Base-by-base conservation (phyloP, 192 early-diverging fungal genomes). In the Podila epigama region DNA sequence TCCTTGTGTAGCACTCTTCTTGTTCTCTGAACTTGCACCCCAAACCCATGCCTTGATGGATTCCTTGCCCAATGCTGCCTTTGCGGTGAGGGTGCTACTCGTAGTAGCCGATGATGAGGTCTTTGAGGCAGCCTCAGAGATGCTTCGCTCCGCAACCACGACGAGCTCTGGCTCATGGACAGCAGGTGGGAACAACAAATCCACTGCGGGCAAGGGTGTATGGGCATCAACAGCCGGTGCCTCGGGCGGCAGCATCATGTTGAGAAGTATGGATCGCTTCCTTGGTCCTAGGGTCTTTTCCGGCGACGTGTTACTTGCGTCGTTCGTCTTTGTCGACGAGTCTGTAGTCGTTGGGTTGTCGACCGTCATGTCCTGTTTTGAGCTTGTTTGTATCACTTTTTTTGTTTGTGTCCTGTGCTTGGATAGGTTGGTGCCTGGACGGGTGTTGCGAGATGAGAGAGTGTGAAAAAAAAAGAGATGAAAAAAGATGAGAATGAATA, bases 161-260 rank as follows among this genome's bases (percentile, higher is more conserved):
- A 25, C 27, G 4, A 34, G 28, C 22, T 50, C 55, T 3, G 60
- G 37, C 36, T 66, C 58, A 27, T 56, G 31, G 12, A 59, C 28
- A 0, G 41, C 18, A 15, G 70, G 51, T 5, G 70, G 70, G 44
- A 67, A 60, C 15, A 67, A 60, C 15, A 65, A 12, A 20, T 67
- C 22, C 2, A 63, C 34, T 4, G 72, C 64, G 29, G 64, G 72
- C 7, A 75, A 34, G 18, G 65, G 18, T 5, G 63, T 4, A 6
- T 36, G 50, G 1, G 72, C 42, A 51, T 63, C 72, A 28, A 68
- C 72, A 1, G 72, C 53, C 0, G 42, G 64, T 34, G 64, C 51
- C 16, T 75, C 72, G 1, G 72, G 72, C 16, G 72, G 72, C 16
- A 75, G 39, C 54, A 75, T 63, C 64, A 75, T 66, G 36, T 68